Base-by-base conservation (phyloP, 768 basidiomycete species). In the Agrocybe praecox region DNA sequence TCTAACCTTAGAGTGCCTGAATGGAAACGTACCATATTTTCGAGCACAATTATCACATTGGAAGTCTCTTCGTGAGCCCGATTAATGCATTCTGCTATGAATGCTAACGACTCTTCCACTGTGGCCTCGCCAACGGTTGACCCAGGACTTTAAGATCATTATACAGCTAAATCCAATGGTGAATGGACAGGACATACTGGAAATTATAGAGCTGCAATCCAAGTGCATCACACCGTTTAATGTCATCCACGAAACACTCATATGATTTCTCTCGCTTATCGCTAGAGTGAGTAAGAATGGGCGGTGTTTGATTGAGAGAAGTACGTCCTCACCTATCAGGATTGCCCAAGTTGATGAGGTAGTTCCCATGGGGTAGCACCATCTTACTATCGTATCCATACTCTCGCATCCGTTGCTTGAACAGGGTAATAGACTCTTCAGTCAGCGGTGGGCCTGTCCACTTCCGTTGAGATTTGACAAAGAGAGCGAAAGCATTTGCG, bases 281-380 rank as follows among this genome's bases (percentile, higher is more conserved):
- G 8, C 88, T 90, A 45, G 14, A 22, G 19, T 43, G 5, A 57
- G 14, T 26, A 10, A 36, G 17, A 22, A 22, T 10, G 18, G 7
- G 15, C 12, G 32, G 19, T 22, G 49, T 40, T 6, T 8, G n/a
- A 19, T 24, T 52, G 8, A 44, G 42, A 40, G 5, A 40, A 21
- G 21, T 29, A 23, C 15, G 52, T 45, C 32, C 33, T 53, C 49
- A 92, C 90, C 61, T 60, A 56, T 93, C 89, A 0, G 89, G 87
- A 68, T 94, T 94, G 42, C 86, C 93, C 1, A 94, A 79, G 65
- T 95, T 95, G 48, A 94, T 81, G 24, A 95, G 80, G 67, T 94
- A 95, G 61, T 85, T 92, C 24, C 91, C 92, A 61, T 95, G 94
- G 1, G 92, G 92, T 2, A 96, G 72, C 1, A 94, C 77, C 57